Base-by-base conservation (phyloP, 495 filamentous ascomycete genomes). In the Annulohypoxylon bovei region DNA sequence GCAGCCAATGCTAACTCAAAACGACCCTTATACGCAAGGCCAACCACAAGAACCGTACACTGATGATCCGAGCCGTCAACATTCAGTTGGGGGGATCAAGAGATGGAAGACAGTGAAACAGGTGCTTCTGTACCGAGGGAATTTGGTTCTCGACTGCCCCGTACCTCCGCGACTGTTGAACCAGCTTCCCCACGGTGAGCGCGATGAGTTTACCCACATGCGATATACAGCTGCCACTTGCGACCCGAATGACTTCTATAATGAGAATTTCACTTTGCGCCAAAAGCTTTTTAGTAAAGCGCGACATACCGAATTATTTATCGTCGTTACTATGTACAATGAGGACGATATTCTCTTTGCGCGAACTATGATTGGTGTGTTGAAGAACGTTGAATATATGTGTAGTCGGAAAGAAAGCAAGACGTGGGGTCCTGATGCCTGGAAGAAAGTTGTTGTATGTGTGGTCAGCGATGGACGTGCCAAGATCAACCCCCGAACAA, bases 371-470 rank as follows among this genome's bases (percentile, higher is more conserved):
- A 92, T 91, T 6, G 96, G 96, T 81, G 95, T 99, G 0, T 91
- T 98, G 83, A 98, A 98, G 82, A 99, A 99, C 76, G 91, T 99
- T 70, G 93, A 97, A 80, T 93, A 94, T 81, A 96, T 99, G 92
- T 97, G 94, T 82, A 92, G 88, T 37, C 86, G 95, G 35, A 91
- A 90, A 5, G 91, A 89, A 70, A 97, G 94, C 78, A 96, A 95
- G 80, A 99, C 94, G 0, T 99, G 96, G 96, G 96, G 96, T 63
- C 94, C 92, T 79, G 95, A 99, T 74, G 93, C 94, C 4, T 99
- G 96, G 96, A 98, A 98, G 83, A 98, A 98, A 84, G 97, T 99
- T 68, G 96, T 99, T 11, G 96, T 99, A 14, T 99, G 96, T 76
- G 89, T 99, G 18, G 95, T 99, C 62, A 98, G 94, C 68, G 96